Evolutionary conservation across 257 asterid genomes (phyloP), one percentile per base, ranked within the genome.

Genomic region (Jasminum sambac): DNA sequence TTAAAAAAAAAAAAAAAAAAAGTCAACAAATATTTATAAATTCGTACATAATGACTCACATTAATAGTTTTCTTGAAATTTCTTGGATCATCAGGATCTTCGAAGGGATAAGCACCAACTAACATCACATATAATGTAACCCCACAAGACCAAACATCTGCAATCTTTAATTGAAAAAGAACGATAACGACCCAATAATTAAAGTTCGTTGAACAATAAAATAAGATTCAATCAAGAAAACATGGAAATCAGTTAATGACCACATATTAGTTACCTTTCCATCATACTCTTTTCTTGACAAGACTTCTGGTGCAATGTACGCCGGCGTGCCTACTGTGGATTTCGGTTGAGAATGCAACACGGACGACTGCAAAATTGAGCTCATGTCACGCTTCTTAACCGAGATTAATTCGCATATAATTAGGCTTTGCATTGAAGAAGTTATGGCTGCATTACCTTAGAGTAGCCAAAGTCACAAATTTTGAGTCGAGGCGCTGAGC

Each of bases 121-220:
- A 93, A 69, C 98, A 93, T 93, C 69, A 93, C 98, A 72, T 90
- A 93, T 34, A 93, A 63, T 1, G 98, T 90, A 74, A 93, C 98
- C 87, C 98, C 98, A 83, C 98, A 93, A 10, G 98, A 93, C 97
- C 98, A 93, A 83, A 93, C 98, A 87, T 93, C 98, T 73, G 98
- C 96, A 74, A 84, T 79, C 96, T 92, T 72, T 77, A 69, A 65
- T 21, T 55, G 19, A 55, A 60, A 16, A 43, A 64, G 68, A 72
- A 63, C 17, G 69, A 44, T n/a, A 58, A 58, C 7, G 52, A 11
- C 67, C 69, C 65, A 62, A 71, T 17, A 17, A 12, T 23, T 61
- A 30, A 64, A 61, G 48, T 14, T 52, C 26, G 63, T 65, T 57
- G 58, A 67, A 21, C 19, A 65, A 50, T 5, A 10, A 41, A 41